Base-by-base conservation (phyloP, 768 basidiomycete genomes). In the Daedalea quercina region DNA sequence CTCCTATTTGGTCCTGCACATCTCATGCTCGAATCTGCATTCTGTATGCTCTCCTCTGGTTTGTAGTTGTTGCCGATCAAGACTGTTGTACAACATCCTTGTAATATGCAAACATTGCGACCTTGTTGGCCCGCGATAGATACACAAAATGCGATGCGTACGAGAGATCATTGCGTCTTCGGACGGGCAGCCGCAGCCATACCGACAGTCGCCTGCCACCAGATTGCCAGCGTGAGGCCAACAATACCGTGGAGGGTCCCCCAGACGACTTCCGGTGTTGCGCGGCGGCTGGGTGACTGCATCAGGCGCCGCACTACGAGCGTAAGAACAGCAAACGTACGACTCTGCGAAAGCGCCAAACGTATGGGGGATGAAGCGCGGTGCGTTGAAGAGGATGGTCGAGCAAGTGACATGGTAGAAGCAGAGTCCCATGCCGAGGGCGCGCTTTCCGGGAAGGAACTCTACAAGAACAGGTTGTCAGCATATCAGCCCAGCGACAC, bases 361-460 rank as follows among this genome's bases (percentile, higher is more conserved):
- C 0, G 81, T 73, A 50, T 80, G 74, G 12, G 90, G 90, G 51
- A 93, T 86, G 66, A 93, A 88, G 26, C 90, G 78, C 0, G 89
- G 88, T 1, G 86, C 75, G 54, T 87, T 81, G 65, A 78, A 85
- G 46, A 93, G 77, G 46, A 90, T 69, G 2, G 88, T 90, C 1
- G 89, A 88, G 47, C 76, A 76, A 28, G 84, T 67, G 53, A 74
- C 81, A 65, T 93, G 90, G 65, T 92, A 93, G 13, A 90, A 60
- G 56, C 84, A 83, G 1, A 93, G 76, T 9, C 75, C 81, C 25
- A 93, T 82, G 1, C 86, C 90, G 9, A 92, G 67, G 0, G 87
- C 90, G 15, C 90, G 81, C 71, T 93, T 93, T 11, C 89, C 89
- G 0, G 90, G 90, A 2, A 92, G 70, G 67, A 87, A 90, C 59